phyloP scores from a whole-genome alignment of 2,329 filamentous ascomycete genomes.

The Alternaria arborescens region DNA sequence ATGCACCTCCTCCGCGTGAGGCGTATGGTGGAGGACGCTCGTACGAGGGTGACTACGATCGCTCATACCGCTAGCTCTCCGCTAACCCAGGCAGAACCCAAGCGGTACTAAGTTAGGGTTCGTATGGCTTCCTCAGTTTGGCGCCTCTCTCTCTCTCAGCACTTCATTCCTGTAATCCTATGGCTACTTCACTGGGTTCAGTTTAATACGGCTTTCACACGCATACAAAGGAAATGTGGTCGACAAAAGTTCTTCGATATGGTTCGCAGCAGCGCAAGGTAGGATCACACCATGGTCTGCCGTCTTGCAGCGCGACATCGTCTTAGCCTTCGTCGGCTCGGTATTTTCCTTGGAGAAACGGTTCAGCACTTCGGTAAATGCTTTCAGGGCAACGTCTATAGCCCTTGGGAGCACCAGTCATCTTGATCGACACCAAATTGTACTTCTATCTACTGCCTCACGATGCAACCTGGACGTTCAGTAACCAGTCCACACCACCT shows the following conservation, averaged over 20 bases:
- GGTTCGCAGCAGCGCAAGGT: conserved; percentile 45
- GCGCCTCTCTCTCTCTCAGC: conserved; percentile 36
- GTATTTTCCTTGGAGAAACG: conserved; percentile 55
- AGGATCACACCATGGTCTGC: conserved; percentile 46
- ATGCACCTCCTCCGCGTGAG: conserved; percentile 50
- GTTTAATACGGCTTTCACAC: conserved; percentile 50
- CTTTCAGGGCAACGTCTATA: conserved; percentile 47
- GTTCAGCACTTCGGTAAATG: conserved; percentile 51
- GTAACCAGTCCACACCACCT: conserved; percentile 49
- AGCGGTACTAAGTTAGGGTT: conserved; percentile 47
- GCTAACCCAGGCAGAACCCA: conserved; percentile 50
- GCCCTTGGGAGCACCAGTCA: conserved; percentile 46
- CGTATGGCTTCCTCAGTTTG: conserved; percentile 36
- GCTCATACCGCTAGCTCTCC: conserved; percentile 50
- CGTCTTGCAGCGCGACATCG: conserved; percentile 46
- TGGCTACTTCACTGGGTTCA: conserved; percentile 47
- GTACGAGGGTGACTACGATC: conserved; percentile 57
- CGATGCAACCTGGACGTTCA: conserved; percentile 49
- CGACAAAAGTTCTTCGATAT: conserved; percentile 53
- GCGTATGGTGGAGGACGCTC: conserved; percentile 50
- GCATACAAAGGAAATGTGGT: conserved; percentile 45
- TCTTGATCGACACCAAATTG: conserved; percentile 54
- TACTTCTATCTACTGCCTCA: conserved; percentile 53
- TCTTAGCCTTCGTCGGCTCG: conserved; percentile 49
- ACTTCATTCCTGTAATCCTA: conserved; percentile 48